Evolutionary conservation across 2,329 filamentous ascomycete species (phyloP).

Genomic region (Calonectria hawksworthii): DNA sequence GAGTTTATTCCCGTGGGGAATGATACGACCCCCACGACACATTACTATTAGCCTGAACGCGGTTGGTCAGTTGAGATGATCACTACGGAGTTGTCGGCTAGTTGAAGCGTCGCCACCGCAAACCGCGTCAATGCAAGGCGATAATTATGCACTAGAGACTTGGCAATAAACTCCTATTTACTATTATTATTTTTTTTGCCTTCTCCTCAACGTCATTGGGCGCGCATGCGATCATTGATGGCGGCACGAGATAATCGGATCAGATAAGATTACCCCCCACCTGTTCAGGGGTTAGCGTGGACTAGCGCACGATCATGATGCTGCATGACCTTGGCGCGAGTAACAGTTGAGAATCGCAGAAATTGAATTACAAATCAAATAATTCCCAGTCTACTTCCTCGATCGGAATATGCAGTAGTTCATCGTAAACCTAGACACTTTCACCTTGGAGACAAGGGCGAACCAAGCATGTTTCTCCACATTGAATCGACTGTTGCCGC

Average conservation of each 20-base stretch:
- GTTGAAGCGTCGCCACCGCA: not conserved
- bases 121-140: not conserved
- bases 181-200: not conserved
- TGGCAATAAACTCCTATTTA: not conserved
- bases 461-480: not conserved
- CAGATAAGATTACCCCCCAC: constrained; percentile 6
- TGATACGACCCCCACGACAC: not conserved
- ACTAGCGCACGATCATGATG: not conserved
- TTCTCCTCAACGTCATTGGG: not conserved
- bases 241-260: not conserved
- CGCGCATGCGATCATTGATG: not conserved
- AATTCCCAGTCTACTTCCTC: not conserved
- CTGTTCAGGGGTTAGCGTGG: not conserved
- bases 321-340: not conserved
- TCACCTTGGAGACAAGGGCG: not conserved
- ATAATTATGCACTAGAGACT: no score
- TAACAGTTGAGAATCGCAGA: no score
- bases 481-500: not conserved
- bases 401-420: no score
- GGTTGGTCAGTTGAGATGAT: not conserved
- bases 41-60: not conserved
- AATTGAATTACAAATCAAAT: not conserved
- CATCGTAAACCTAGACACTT: not conserved
- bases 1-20: not conserved
- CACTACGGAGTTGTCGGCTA: not conserved